phyloP scores from a whole-genome alignment of 192 early-diverging fungal genomes.

The Backusella luteola region DNA sequence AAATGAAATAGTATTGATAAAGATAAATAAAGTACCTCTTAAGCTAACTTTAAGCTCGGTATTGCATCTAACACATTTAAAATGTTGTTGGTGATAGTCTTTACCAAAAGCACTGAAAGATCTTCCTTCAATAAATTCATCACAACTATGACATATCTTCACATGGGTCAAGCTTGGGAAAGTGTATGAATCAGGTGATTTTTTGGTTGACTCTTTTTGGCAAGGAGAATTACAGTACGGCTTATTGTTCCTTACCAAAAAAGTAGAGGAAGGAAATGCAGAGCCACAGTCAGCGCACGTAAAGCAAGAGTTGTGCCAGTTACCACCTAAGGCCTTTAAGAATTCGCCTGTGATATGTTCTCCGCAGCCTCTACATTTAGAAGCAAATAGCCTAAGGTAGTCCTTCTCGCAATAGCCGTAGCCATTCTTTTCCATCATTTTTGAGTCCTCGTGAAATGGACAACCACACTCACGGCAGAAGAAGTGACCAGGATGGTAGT shows the following conservation, averaged over 20 bases:
- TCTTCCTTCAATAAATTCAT: conserved; percentile 21
- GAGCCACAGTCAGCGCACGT: conserved; percentile 40
- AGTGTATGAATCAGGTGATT: not conserved
- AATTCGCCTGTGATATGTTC: conserved; percentile 50
- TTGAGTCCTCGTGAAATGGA: conserved; percentile 46
- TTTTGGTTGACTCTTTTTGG: not conserved
- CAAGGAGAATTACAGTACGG: conserved; percentile 10
- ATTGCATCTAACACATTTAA: conserved; percentile 30
- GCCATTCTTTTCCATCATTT: conserved; percentile 54
- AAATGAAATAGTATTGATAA: not conserved
- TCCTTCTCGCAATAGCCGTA: conserved; percentile 59
- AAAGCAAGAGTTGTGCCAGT: conserved; percentile 61
- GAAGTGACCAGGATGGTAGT: conserved; percentile 55
- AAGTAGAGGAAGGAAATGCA: not conserved
- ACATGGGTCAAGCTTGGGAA: not conserved
- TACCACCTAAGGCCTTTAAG: conserved; percentile 47
- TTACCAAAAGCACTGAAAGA: conserved; percentile 26
- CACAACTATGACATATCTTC: conserved; percentile 21
- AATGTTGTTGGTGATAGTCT: conserved; percentile 34
- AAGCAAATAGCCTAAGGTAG: conserved; percentile 46
- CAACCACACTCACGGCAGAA: conserved; percentile 57
- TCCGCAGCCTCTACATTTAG: conserved; percentile 49
- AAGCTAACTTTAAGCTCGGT: conserved; percentile 22
- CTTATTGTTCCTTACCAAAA: conserved; percentile 3
- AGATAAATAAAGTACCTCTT: conserved; percentile 21